Evolutionary conservation across 1,139 yeast species (phyloP), one percentile per base, ranked within the genome.

Genomic region (Kodamaea ohmeri): DNA sequence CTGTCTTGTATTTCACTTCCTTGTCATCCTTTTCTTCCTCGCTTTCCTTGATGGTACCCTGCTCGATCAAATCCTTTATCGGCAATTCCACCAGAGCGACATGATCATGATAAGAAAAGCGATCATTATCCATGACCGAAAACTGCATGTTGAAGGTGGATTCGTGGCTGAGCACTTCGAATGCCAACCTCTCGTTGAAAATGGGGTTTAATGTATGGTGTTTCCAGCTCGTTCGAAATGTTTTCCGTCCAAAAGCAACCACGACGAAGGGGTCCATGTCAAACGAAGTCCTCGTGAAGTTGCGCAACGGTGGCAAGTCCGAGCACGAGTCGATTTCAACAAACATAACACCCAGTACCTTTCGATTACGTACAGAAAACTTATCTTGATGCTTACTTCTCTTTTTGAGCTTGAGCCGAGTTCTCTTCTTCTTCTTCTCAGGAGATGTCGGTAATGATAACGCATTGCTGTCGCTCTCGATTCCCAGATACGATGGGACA

Each of bases 181-280:
- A 83, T 2, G 92, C 82, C 29, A 90, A 63, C 48, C 84, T 65
- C 59, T 90, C 96, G 54, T 87, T 82, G 58, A 80, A 92, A 1
- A 81, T 73, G 0, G 98, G 98, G 42, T 83, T 83, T 37, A 88
- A 61, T 1, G 87, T 83, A 55, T 90, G 97, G 20, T 88, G 76
- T 50, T 82, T 77, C 80, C 89, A 84, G 17, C 92, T 83, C 0
- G 97, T 89, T 48, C 95, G 76, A 58, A 80, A 90, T 0, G 94
- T 88, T 46, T 84, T 83, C 53, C 86, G 83, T 9, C 97, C 97
- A 58, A 90, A 88, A 0, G 96, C 82, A 0, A 87, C 82, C 13
- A 90, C 92, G 4, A 90, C 95, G 62, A 90, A 92, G 0, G 98
- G 97, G 54, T 92, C 98, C 95, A 92, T 87, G 57, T 89, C 96